These are phyloP conservation scores for Nicotiana undulata DNA, from an alignment of 257 asterid genomes.

Conservation along the genomic window DNA sequence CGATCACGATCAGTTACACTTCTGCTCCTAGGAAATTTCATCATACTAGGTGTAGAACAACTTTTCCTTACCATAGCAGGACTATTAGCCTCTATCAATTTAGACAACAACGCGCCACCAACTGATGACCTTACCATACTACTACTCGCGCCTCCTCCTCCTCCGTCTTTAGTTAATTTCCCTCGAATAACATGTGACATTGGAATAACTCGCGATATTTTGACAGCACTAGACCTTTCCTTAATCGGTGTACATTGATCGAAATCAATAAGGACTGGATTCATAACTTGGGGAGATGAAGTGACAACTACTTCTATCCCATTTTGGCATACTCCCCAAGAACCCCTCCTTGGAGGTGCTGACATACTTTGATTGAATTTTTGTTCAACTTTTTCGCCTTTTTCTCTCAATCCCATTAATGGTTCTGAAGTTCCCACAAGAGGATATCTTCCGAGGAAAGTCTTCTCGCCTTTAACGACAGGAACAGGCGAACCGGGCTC, in stretches of 20 bases:
- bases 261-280: conserved; percentile 78
- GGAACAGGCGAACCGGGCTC: conserved; percentile 96
- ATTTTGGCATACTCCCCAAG: conserved; percentile 57
- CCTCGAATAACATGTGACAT: conserved; percentile 65
- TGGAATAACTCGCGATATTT: conserved; percentile 37
- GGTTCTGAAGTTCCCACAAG: conserved; percentile 87
- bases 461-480: conserved; percentile 58
- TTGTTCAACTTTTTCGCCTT: conserved; percentile 41
- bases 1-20: conserved; percentile 63
- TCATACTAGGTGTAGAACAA: conserved; percentile 43
- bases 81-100: conserved; percentile 38
- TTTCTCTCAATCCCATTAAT: conserved; percentile 62
- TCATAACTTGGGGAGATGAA: conserved; percentile 50
- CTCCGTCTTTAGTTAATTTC: conserved; percentile 58
- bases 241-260: conserved; percentile 86
- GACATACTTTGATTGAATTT: conserved; percentile 25
- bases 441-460: conserved; percentile 81
- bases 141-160: conserved; percentile 6
- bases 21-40: conserved; percentile 59
- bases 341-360: conserved; percentile 63
- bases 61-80: conserved; percentile 60
- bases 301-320: conserved; percentile 15
- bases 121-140: conserved; percentile 53
- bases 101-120: conserved; percentile 59
- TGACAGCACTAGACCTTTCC: conserved; percentile 51